Conservation (phyloP, 805 yeast genomes). For the Nakazawaea ishiwadae region DNA sequence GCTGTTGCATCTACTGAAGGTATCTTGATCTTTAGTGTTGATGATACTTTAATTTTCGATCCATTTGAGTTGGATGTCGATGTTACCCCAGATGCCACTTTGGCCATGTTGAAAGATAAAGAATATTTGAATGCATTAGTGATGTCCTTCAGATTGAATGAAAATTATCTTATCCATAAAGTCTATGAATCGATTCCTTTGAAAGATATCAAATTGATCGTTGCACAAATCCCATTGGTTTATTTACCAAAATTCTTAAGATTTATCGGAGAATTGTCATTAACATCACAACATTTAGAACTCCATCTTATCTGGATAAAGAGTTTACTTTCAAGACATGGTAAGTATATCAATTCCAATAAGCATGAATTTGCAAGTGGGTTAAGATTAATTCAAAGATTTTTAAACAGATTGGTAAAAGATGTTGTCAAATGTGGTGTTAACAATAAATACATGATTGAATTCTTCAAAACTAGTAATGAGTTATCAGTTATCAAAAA, state of each 20-base stretch:
- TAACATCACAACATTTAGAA: slow-evolving; percentile 79
- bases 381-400: slow-evolving; percentile 68
- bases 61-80: slow-evolving; percentile 94
- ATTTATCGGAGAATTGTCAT: slow-evolving; percentile 64
- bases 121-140: slow-evolving; percentile 75
- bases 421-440: slow-evolving; percentile 56
- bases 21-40: slow-evolving; percentile 73
- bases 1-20: slow-evolving; percentile 98
- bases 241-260: slow-evolving; percentile 64
- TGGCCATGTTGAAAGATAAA: slow-evolving; percentile 52
- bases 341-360: slow-evolving; percentile 61
- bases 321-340: slow-evolving; percentile 65
- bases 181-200: slow-evolving; percentile 72
- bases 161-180: slow-evolving; percentile 61
- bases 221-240: slow-evolving; percentile 68
- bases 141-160: slow-evolving; percentile 93
- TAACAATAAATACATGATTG: slow-evolving; percentile 49
- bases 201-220: slow-evolving; percentile 63
- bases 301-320: slow-evolving; percentile 81
- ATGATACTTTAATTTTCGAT: slow-evolving; percentile 73
- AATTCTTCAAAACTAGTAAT: slow-evolving; percentile 37
- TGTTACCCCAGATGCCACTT: slow-evolving; percentile 75
- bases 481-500: slow-evolving; percentile 11
- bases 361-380: slow-evolving; percentile 60
- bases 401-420: slow-evolving; percentile 68